Conservation (phyloP, 352 stramenopile species). For the Aphanomyces cochlioides region DNA sequence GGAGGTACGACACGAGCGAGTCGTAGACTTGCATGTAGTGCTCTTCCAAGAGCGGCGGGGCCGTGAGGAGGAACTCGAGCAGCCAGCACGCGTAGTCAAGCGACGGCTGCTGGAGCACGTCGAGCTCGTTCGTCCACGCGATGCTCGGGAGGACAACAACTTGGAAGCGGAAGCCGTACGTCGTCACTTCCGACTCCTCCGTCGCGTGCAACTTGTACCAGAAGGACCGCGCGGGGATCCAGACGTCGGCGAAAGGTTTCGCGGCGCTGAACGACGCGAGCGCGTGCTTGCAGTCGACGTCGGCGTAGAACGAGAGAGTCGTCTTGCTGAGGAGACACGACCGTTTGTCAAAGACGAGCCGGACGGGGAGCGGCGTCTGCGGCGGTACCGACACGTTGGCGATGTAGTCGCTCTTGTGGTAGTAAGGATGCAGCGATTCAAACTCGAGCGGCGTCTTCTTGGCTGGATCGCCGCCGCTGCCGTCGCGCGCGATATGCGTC, state of each 20-base stretch:
- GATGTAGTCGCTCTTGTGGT: conserved; percentile 71
- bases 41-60: conserved; percentile 35
- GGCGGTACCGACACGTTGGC: neutral
- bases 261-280: conserved; percentile 50
- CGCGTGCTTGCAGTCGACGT: conserved; percentile 58
- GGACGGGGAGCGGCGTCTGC: conserved; percentile 36
- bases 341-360: conserved; percentile 77
- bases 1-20: conserved; percentile 73
- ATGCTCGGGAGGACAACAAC: conserved; percentile 76
- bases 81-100: conserved; percentile 86
- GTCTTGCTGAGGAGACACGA: conserved; percentile 66
- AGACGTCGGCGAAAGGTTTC: conserved; percentile 34
- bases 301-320: conserved; percentile 67
- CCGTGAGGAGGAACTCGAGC: conserved; percentile 73
- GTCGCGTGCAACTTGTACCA: conserved; percentile 77
- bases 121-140: conserved; percentile 70
- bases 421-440: conserved; percentile 83
- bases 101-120: conserved; percentile 68
- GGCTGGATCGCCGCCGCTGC: conserved; percentile 14
- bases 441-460: conserved; percentile 35
- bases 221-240: conserved; percentile 47
- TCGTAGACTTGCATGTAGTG: conserved; percentile 80
- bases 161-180: conserved; percentile 77
- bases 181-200: conserved; percentile 58
- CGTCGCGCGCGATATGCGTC: conserved; percentile 63